Evolutionary conservation across 768 basidiomycete genomes (phyloP).

Genomic region (Agrocybe praecox): DNA sequence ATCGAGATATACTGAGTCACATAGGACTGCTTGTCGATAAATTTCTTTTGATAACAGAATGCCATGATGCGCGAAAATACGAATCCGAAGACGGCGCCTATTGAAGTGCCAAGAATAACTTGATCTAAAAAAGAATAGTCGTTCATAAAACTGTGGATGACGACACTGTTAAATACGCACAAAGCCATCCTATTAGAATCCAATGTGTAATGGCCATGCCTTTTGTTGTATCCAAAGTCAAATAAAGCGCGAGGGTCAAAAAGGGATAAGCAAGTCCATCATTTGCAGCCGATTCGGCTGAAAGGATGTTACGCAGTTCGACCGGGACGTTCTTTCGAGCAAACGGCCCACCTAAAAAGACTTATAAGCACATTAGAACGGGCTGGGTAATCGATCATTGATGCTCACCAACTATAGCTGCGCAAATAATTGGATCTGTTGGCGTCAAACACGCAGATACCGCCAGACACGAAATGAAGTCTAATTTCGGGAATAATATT

Average conservation of each 20-base stretch:
- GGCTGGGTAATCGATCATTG: neutral
- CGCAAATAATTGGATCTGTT: slow-evolving; percentile 93
- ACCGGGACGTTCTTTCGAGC: slow-evolving; percentile 70
- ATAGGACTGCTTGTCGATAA: slow-evolving; percentile 64
- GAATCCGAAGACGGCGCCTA: slow-evolving; percentile 63
- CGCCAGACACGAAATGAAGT: slow-evolving; percentile 76
- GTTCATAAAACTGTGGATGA: neutral
- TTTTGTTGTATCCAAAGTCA: slow-evolving; percentile 69
- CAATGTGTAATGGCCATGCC: slow-evolving; percentile 77
- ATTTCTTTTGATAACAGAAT: slow-evolving; percentile 28
- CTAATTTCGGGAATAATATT: slow-evolving; percentile 70
- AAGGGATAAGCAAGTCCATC: slow-evolving; percentile 97
- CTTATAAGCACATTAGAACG: too few relatives aligned
- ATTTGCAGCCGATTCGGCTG: slow-evolving; percentile 92
- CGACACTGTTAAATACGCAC: slow-evolving; percentile 47
- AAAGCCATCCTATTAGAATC: slow-evolving; percentile 85
- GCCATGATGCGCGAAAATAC: slow-evolving; percentile 75
- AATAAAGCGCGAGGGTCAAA: slow-evolving; percentile 82
- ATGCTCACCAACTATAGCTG: slow-evolving; percentile 67
- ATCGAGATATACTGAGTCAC: slow-evolving; percentile 83
- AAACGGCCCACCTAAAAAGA: slow-evolving; percentile 61
- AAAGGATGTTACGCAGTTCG: slow-evolving; percentile 78
- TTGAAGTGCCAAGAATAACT: slow-evolving; percentile 70
- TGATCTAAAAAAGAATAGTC: slow-evolving; percentile 53
- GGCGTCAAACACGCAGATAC: slow-evolving; percentile 91